These are phyloP conservation scores for Samsoniella hepiali DNA, from an alignment of 2,329 filamentous ascomycete species.

Conservation along the genomic window DNA sequence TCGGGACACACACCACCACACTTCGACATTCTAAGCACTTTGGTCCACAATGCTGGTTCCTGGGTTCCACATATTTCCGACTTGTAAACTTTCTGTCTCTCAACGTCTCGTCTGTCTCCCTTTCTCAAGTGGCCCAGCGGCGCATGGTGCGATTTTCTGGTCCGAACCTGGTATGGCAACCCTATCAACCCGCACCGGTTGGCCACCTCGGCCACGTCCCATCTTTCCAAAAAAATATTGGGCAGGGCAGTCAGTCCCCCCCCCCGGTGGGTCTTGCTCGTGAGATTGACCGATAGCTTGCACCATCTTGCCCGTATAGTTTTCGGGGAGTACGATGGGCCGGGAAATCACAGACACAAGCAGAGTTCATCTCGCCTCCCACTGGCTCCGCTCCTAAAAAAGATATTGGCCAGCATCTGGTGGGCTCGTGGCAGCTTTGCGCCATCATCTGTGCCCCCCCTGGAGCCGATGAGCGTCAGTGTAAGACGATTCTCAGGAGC, in stretches of 20 bases:
- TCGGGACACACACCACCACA: background rate
- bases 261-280: background rate
- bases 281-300: conserved; percentile 16
- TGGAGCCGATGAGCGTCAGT: background rate
- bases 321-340: background rate
- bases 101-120: background rate
- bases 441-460: background rate
- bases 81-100: conserved; percentile 8
- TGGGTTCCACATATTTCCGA: conserved; percentile 16
- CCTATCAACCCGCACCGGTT: conserved; percentile 10
- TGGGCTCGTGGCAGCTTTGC: background rate
- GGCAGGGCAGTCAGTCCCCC: background rate
- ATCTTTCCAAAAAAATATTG: conserved; percentile 6
- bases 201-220: conserved; percentile 12
- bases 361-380: conserved; percentile 16
- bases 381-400: background rate
- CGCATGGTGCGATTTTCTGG: conserved; percentile 13
- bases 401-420: background rate
- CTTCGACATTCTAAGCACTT: background rate
- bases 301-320: conserved; percentile 2
- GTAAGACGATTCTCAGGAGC: background rate
- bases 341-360: background rate
- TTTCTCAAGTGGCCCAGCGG: conserved; percentile 13
- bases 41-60: conserved; percentile 14
- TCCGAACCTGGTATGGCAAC: conserved; percentile 5